Percentiles rank a stretch among this genome's conserved stretches.
phyloP scores from a whole-genome alignment of 768 basidiomycete species.

The Tephrocybe sp. region DNA sequence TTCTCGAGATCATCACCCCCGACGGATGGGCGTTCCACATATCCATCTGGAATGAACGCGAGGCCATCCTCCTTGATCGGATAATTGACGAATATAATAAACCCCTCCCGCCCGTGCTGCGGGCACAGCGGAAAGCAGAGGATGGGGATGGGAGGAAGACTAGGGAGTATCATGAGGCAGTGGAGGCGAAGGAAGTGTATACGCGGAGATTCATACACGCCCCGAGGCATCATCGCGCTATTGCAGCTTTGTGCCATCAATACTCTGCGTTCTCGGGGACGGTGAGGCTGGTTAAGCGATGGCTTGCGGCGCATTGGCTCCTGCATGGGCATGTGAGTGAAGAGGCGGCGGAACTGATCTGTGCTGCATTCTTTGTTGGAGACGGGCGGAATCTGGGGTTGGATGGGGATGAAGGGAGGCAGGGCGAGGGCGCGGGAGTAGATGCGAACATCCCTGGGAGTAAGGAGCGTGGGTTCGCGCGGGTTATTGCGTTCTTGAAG shows the following conservation, averaged over 20 bases:
- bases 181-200: constrained; percentile 58
- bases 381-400: constrained; percentile 32
- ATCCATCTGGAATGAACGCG: constrained; percentile 85
- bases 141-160: constrained; percentile 33
- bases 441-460: constrained; percentile 58
- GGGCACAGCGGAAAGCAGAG: constrained; percentile 11
- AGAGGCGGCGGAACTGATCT: constrained; percentile 84
- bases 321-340: constrained; percentile 68
- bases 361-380: constrained; percentile 72
- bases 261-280: constrained; percentile 80
- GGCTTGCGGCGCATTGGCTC: constrained; percentile 90
- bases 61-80: constrained; percentile 73
- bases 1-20: constrained; percentile 73
- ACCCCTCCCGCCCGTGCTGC: constrained; percentile 35
- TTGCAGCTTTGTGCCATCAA: constrained; percentile 77
- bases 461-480: constrained; percentile 78
- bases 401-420: constrained; percentile 25
- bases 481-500: constrained; percentile 67
- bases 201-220: constrained; percentile 71
- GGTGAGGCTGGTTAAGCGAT: constrained; percentile 86
- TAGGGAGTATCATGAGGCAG: constrained; percentile 52
- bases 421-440: constrained; percentile 31
- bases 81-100: constrained; percentile 48
- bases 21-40: constrained; percentile 87
- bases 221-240: constrained; percentile 82